Conservation (phyloP, 176 grass and related monocot species). For the Tuctoria greenei region DNA sequence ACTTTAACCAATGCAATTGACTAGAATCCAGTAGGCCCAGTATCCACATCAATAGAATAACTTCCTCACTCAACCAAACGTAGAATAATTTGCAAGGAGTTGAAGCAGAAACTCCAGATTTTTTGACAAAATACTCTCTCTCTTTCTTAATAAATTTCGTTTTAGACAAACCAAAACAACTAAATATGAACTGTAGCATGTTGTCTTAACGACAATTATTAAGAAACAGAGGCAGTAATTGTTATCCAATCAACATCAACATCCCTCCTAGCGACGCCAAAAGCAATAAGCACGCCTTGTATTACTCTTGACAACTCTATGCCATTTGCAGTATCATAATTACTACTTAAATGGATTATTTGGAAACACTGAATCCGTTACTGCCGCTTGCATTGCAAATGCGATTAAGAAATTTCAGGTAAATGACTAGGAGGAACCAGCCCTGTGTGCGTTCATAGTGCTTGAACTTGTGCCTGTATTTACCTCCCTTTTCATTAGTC, state of each 20-base stretch:
- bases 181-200: no score
- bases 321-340: not conserved
- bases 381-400: not conserved
- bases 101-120: not conserved
- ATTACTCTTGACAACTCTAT: not conserved
- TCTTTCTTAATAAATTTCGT: no score
- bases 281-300: not conserved
- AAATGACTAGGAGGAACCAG: not conserved
- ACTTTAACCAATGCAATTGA: constrained; percentile 33
- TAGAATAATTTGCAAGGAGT: not conserved
- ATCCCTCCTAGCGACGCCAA: not conserved
- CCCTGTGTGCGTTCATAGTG: not conserved
- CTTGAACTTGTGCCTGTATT: not conserved
- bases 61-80: not conserved
- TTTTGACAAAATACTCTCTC: no score
- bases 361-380: not conserved
- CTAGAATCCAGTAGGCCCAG: not conserved
- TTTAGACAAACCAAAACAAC: no score
- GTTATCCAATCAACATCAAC: not conserved
- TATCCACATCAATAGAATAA: constrained; percentile 21
- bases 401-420: not conserved
- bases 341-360: not conserved
- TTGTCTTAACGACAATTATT: no score
- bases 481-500: not conserved
- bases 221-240: no score